Percentiles rank a stretch among this genome's conserved stretches.
These are phyloP conservation scores for Paraconiothyrium brasiliense DNA, from an alignment of 2,329 filamentous ascomycete genomes.

Conservation along the genomic window DNA sequence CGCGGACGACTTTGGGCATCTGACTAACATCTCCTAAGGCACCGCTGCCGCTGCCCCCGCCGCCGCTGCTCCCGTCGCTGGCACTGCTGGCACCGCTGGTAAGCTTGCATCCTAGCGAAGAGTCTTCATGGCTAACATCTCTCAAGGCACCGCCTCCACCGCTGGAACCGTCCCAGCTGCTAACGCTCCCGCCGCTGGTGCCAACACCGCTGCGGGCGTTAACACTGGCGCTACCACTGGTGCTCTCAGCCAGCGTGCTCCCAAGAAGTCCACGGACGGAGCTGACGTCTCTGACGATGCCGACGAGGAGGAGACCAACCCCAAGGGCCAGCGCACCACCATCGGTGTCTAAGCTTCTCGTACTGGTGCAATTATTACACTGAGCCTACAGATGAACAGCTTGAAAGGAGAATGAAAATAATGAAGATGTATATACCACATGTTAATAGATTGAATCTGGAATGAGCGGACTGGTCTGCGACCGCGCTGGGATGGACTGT, in stretches of 20 bases:
- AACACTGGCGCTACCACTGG: slow-evolving; percentile 15
- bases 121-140: not conserved
- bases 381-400: not conserved
- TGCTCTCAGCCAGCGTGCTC: slow-evolving; percentile 30
- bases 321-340: slow-evolving; percentile 22
- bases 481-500: slow-evolving; percentile 12
- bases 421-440: slow-evolving; percentile 5
- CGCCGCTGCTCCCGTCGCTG: not conserved
- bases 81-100: slow-evolving; percentile 8
- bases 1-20: not conserved
- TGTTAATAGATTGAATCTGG: not conserved
- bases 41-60: slow-evolving; percentile 2
- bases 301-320: slow-evolving; percentile 47
- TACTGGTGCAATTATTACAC: slow-evolving; percentile 1
- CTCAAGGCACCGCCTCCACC: slow-evolving; percentile 3
- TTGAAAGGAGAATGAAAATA: not conserved
- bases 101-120: not conserved
- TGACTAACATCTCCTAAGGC: not conserved
- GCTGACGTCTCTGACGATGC: slow-evolving; percentile 42
- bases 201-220: slow-evolving; percentile 1
- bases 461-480: slow-evolving; percentile 14
- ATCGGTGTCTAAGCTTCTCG: slow-evolving; percentile 17
- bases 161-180: slow-evolving; percentile 14
- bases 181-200: slow-evolving; percentile 9
- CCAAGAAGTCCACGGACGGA: slow-evolving; percentile 25